Evolutionary conservation across 192 early-diverging fungal species (phyloP).

Genomic region (Coemansia sp.): DNA sequence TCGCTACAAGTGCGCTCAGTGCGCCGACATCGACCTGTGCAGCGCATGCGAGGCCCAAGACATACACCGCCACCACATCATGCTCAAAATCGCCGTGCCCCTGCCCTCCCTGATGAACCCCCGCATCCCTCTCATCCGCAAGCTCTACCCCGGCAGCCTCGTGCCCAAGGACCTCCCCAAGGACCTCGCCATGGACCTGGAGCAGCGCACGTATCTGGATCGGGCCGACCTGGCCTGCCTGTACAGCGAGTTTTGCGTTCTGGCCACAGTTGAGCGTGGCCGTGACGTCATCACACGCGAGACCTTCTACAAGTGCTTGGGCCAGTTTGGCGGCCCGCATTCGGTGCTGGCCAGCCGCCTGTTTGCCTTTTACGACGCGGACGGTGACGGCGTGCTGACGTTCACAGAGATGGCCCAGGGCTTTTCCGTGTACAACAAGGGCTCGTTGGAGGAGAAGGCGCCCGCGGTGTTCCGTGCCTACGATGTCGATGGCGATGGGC

Average conservation of each 20-base stretch:
- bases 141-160: slow-evolving; percentile 73
- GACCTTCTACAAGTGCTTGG: slow-evolving; percentile 84
- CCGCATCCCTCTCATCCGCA: slow-evolving; percentile 62
- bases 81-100: slow-evolving; percentile 89
- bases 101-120: slow-evolving; percentile 87
- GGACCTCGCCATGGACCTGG: slow-evolving; percentile 6
- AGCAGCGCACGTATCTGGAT: slow-evolving; percentile 54
- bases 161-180: slow-evolving; percentile 12
- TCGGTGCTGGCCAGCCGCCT: slow-evolving; percentile 84
- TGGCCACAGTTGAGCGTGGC: slow-evolving; percentile 62
- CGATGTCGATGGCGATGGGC: slow-evolving; percentile 84
- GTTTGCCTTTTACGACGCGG: slow-evolving; percentile 86
- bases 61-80: slow-evolving; percentile 78
- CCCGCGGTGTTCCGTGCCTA: slow-evolving; percentile 86
- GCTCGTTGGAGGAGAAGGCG: slow-evolving; percentile 79
- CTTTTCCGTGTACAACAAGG: slow-evolving; percentile 77
- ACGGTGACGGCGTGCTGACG: slow-evolving; percentile 69
- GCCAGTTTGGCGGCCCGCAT: slow-evolving; percentile 75
- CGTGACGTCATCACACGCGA: slow-evolving; percentile 69
- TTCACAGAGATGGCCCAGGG: slow-evolving; percentile 84
- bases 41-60: slow-evolving; percentile 84
- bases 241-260: slow-evolving; percentile 79
- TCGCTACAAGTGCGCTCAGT: slow-evolving; percentile 93
- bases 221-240: slow-evolving; percentile 79
- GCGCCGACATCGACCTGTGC: slow-evolving; percentile 90